Percentiles rank a stretch among this genome's conserved stretches.
These are phyloP conservation scores for Aschersonia sp. DNA, from an alignment of 2,329 filamentous ascomycete species.

Conservation along the genomic window DNA sequence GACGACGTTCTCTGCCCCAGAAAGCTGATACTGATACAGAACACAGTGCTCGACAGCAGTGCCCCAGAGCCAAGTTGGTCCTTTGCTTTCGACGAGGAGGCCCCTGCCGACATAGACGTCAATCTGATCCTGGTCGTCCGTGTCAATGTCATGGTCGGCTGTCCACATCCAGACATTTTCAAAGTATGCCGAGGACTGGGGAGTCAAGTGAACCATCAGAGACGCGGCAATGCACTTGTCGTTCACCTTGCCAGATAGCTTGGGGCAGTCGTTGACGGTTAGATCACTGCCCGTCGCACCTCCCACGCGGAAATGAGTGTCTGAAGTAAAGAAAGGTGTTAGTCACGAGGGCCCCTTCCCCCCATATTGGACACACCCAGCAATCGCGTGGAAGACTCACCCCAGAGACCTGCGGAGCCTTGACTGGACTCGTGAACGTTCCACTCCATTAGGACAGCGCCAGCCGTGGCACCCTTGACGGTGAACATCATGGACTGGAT, in stretches of 20 bases:
- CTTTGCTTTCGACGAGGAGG: conserved; percentile 16
- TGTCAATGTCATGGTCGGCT: conserved; percentile 44
- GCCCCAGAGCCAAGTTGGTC: conserved; percentile 13
- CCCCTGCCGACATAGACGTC: conserved; percentile 10
- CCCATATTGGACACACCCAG: not conserved
- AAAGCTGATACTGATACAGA: conserved; percentile 33
- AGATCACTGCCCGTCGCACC: conserved; percentile 10
- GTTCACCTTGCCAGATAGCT: conserved; percentile 13
- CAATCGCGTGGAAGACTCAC: not conserved
- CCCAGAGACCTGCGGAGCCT: conserved; percentile 37
- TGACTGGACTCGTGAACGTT: conserved; percentile 32
- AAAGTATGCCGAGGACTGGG: conserved; percentile 29
- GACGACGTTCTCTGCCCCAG: conserved; percentile 30
- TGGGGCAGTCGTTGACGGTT: conserved; percentile 9
- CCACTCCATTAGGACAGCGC: conserved; percentile 50
- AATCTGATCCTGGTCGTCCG: not conserved
- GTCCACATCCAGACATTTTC: conserved; percentile 51
- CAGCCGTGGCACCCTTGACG: conserved; percentile 41
- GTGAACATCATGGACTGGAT: conserved; percentile 49
- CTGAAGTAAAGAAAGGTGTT: not conserved
- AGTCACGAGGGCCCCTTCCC: not conserved
- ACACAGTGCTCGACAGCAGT: conserved; percentile 29
- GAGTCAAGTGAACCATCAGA: conserved; percentile 31
- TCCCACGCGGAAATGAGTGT: conserved; percentile 34
- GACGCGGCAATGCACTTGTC: conserved; percentile 45